These are phyloP conservation scores for Phytophthora pluvialis DNA, from an alignment of 352 stramenopile genomes.

Conservation along the genomic window DNA sequence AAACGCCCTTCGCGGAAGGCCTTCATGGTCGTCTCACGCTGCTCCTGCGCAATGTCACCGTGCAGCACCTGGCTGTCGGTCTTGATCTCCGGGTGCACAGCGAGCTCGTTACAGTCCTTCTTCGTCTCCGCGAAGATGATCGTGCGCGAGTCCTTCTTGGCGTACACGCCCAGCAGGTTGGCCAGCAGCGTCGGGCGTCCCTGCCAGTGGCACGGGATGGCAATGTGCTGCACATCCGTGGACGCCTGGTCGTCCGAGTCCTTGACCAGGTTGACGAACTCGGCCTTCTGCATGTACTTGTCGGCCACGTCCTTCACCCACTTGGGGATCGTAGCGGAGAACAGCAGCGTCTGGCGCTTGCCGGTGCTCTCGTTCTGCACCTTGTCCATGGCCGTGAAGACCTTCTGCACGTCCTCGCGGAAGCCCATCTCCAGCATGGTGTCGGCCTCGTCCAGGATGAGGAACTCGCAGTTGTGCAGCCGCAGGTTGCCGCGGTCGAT, in stretches of 20 bases:
- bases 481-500: slow-evolving; percentile 91
- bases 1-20: slow-evolving; percentile 96
- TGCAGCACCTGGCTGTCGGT: slow-evolving; percentile 93
- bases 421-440: slow-evolving; percentile 98
- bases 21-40: slow-evolving; percentile 97
- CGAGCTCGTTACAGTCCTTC: slow-evolving; percentile 95
- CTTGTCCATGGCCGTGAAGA: slow-evolving; percentile 85
- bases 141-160: slow-evolving; percentile 88
- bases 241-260: slow-evolving; percentile 90
- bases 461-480: slow-evolving; percentile 89
- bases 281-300: slow-evolving; percentile 91
- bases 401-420: slow-evolving; percentile 95
- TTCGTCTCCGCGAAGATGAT: slow-evolving; percentile 97
- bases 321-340: slow-evolving; percentile 93
- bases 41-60: slow-evolving; percentile 96
- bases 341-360: slow-evolving; percentile 90
- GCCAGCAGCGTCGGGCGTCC: slow-evolving; percentile 76
- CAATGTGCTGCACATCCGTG: slow-evolving; percentile 93
- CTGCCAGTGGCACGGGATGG: slow-evolving; percentile 93
- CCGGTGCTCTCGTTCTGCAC: slow-evolving; percentile 58
- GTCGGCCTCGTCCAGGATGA: slow-evolving; percentile 95
- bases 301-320: slow-evolving; percentile 93
- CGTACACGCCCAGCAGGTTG: slow-evolving; percentile 83
- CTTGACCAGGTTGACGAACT: slow-evolving; percentile 93
- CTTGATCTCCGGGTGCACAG: slow-evolving; percentile 89